Evolutionary conservation across 2,329 filamentous ascomycete species (phyloP), one percentile per base, ranked within the genome.

Genomic region (Pseudocercospora ulei): DNA sequence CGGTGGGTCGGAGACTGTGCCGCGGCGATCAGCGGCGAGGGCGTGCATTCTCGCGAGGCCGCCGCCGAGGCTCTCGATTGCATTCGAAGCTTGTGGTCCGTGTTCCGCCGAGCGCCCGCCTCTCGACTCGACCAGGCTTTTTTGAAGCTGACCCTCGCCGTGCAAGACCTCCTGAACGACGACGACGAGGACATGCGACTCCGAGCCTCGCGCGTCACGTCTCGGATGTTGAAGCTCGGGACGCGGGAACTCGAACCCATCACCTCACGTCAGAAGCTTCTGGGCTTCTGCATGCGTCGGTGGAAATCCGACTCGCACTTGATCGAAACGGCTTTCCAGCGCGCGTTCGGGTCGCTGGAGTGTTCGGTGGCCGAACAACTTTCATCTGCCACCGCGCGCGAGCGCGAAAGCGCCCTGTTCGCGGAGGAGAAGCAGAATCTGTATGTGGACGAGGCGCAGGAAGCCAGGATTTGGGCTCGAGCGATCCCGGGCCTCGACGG

Each of bases 401-500:
- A 60, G 25, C 62, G 66, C 50, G 73, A 83, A 55, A 73, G 77
- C 46, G 69, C 78, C 3, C 72, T 98, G 0, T 98, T 98, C 57
- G 79, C 74, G 0, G 72, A 85, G 39, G 90, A 98, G 62, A 87
- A 92, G 58, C 86, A 93, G 58, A 98, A 98, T 57, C 70, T 95
- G n/a, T 96, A 84, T 59, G 67, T 88, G 34, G 88, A 96, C 58
- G 78, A 86, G 50, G 74, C 84, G 4, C 70, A 77, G 31, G 87
- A 95, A 59, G 69, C 77, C 3, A 63, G 69, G 11, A 59, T 76
- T n/a, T 95, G 86, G 85, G 63, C 70, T 0, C 59, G 58, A 9
- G 64, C 74, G 2, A 62, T 82, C 18, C 45, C 51, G 4, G 43
- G 49, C 0, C 41, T 68, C 3, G 43, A 49, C 3, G 27, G 43